Percentiles rank a stretch among this genome's conserved stretches.
Evolutionary conservation across 257 asterid species (phyloP).

Genomic region (Echium plantagineum): DNA sequence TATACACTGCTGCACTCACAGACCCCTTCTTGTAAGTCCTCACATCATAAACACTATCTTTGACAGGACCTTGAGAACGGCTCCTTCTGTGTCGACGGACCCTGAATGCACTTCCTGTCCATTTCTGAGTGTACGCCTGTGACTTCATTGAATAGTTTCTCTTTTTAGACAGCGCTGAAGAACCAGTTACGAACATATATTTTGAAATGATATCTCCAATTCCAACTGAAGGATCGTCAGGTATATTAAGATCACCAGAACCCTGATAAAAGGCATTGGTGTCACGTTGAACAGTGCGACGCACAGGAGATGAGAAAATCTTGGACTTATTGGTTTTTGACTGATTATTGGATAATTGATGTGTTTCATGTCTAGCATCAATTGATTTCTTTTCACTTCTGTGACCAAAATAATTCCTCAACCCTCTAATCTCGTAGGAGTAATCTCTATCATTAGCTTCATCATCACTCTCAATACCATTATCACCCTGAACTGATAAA

Average conservation of each 20-base stretch:
- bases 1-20: slow-evolving; percentile 59
- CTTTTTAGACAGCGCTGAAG: slow-evolving; percentile 32
- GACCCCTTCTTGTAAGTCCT: slow-evolving; percentile 67
- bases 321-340: slow-evolving; percentile 17
- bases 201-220: slow-evolving; percentile 42
- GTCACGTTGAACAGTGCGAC: slow-evolving; percentile 18
- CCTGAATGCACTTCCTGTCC: slow-evolving; percentile 26
- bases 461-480: slow-evolving; percentile 23
- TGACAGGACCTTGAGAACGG: slow-evolving; percentile 23
- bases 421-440: slow-evolving; percentile 13
- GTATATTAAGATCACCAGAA: slow-evolving; percentile 20
- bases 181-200: slow-evolving; percentile 42
- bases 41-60: slow-evolving; percentile 78
- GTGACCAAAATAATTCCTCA: slow-evolving; percentile 9
- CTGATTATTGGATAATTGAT: slow-evolving; percentile 1
- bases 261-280: slow-evolving; percentile 18
- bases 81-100: slow-evolving; percentile 24
- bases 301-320: slow-evolving; percentile 21
- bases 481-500: slow-evolving; percentile 69
- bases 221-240: slow-evolving; percentile 30
- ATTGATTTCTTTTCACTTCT: slow-evolving; percentile 16
- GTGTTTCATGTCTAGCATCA: slow-evolving; percentile 10
- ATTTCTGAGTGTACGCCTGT: slow-evolving; percentile 32
- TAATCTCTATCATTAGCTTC: slow-evolving; percentile 14
- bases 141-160: slow-evolving; percentile 27